Base-by-base conservation (phyloP, 2,329 filamentous ascomycete species). In the Alternaria ethzedia region DNA sequence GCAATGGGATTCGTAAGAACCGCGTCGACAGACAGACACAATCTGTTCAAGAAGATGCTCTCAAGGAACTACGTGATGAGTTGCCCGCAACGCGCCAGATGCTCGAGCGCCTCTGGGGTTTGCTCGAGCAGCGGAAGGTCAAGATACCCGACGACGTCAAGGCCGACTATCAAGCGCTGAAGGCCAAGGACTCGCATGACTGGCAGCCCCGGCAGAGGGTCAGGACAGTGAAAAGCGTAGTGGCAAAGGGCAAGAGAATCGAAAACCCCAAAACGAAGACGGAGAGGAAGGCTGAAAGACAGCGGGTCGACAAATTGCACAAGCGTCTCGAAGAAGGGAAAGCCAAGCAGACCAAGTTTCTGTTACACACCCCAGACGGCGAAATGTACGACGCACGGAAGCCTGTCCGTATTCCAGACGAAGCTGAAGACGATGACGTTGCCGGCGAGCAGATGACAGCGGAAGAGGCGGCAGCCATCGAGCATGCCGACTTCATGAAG, bases 101-200 rank as follows among this genome's bases (percentile, higher is more conserved):
- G 10, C 23, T 61, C 15, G 51, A 49, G 25, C 57, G 47, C 20
- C 36, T 54, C 3, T 57, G 46, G 46, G 20, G 26, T 13, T 26
- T 64, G 21, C 30, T 63, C 12, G 30, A 15, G 50, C 32, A 47
- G 13, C 36, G 46, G n/a, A 64, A 49, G 5, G 26, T 61, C 21
- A 57, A 47, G 26, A 54, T 60, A 7, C 57, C 61, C 25, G 54
- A 51, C 21, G 43, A 64, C 21, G 26, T 64, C 41, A 46, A 36
- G n/a, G 28, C 41, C 20, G 47, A 43, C 6, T 64, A 60, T 21
- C 4, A 30, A 15, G 47, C 47, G 17, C 23, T 64, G 17, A 52
- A 57, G 13, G 13, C 15, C 4, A 20, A 13, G 32, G 47, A 49
- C 23, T 21, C 10, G 26, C 25, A 64, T 25, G 57, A 57, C 15